A percentile compares a stretch with the other conserved stretches of the same genome.
These are phyloP conservation scores for Dictyostelium intermedium DNA, from an alignment of 78 protist genomes.

Conservation along the genomic window DNA sequence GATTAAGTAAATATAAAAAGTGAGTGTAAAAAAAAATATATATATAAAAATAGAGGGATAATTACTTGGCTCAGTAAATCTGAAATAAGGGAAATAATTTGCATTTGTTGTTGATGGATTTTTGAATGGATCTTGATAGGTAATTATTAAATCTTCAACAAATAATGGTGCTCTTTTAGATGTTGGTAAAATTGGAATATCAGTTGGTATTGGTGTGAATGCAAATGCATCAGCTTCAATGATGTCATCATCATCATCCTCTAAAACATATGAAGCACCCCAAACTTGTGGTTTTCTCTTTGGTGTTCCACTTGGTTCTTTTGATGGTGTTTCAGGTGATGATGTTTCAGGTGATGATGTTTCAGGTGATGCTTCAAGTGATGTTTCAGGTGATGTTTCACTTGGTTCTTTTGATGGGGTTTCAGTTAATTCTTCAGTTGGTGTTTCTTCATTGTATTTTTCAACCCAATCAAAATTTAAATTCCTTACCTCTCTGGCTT, in stretches of 20 bases:
- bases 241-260: neutral
- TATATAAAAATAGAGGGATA: neutral
- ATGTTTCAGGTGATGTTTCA: too few relatives aligned
- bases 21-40: neutral
- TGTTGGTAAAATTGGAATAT: slow-evolving; percentile 10
- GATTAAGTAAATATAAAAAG: too few relatives aligned
- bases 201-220: neutral
- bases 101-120: neutral
- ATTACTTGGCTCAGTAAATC: slow-evolving; percentile 69
- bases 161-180: neutral
- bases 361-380: too few relatives aligned
- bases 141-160: slow-evolving; percentile 46
- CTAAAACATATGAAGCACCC: neutral
- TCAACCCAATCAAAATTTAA: too few relatives aligned
- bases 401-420: too few relatives aligned
- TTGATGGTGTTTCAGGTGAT: too few relatives aligned
- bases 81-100: slow-evolving; percentile 23
- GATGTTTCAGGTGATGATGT: too few relatives aligned
- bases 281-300: too few relatives aligned
- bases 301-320: too few relatives aligned
- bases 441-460: too few relatives aligned
- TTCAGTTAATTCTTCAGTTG: too few relatives aligned
- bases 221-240: neutral
- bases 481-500: too few relatives aligned
- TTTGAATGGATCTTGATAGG: slow-evolving; percentile 2